These are phyloP conservation scores for Candida jianshihensis DNA, from an alignment of 805 yeast species.

Conservation along the genomic window DNA sequence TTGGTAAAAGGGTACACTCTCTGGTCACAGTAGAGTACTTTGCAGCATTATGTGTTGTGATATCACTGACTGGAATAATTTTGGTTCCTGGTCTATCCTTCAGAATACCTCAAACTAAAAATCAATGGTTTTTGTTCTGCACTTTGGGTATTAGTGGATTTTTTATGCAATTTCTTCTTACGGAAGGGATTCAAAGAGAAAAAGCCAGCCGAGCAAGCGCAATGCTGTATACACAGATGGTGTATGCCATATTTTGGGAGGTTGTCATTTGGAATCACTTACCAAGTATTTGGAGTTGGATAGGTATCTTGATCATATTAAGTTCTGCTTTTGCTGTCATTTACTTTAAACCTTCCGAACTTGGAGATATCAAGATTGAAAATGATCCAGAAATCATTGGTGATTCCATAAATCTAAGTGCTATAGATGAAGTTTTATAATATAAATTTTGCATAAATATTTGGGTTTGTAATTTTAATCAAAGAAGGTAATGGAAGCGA, in stretches of 20 bases:
- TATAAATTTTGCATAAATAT: too few relatives aligned
- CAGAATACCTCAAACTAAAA: slow-evolving; percentile 48
- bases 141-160: slow-evolving; percentile 74
- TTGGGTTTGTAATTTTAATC: too few relatives aligned
- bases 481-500: too few relatives aligned
- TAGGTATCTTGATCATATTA: slow-evolving; percentile 65
- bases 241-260: slow-evolving; percentile 77
- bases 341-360: slow-evolving; percentile 36
- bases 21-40: slow-evolving; percentile 72
- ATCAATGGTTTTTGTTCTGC: slow-evolving; percentile 61
- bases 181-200: slow-evolving; percentile 80
- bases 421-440: neutral
- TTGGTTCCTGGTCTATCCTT: slow-evolving; percentile 53
- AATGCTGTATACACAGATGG: slow-evolving; percentile 68
- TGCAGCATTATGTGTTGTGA: slow-evolving; percentile 51
- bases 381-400: slow-evolving; percentile 5
- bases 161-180: slow-evolving; percentile 68
- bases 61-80: slow-evolving; percentile 46
- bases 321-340: slow-evolving; percentile 57
- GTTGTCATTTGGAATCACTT: slow-evolving; percentile 60
- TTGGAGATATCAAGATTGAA: slow-evolving; percentile 1
- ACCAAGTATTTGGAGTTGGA: slow-evolving; percentile 60
- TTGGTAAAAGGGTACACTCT: slow-evolving; percentile 78
- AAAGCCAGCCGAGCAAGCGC: slow-evolving; percentile 70
- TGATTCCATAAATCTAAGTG: neutral